phyloP scores from a whole-genome alignment of 371 early-diverging fungal genomes.

The Lichtheimia hyalospora region DNA sequence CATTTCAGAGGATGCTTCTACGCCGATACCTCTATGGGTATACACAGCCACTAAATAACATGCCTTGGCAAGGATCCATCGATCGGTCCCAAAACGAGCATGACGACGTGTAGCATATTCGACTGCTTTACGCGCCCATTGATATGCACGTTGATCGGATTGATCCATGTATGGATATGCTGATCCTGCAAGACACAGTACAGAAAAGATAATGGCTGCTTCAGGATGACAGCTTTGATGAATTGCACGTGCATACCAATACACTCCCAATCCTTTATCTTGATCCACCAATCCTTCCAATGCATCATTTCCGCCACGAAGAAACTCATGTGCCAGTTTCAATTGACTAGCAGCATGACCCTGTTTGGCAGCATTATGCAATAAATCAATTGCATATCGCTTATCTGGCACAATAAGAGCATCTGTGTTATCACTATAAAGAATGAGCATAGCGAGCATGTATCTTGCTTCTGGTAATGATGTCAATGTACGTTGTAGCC shows the following conservation, averaged over 20 bases:
- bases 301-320: slow-evolving; percentile 68
- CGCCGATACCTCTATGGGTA: slow-evolving; percentile 70
- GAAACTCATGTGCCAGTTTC: slow-evolving; percentile 90
- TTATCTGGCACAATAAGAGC: slow-evolving; percentile 49
- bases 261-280: slow-evolving; percentile 84
- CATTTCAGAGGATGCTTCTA: slow-evolving; percentile 10
- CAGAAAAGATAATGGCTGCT: slow-evolving; percentile 79
- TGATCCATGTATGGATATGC: slow-evolving; percentile 64
- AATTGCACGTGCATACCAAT: slow-evolving; percentile 93
- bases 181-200: slow-evolving; percentile 86
- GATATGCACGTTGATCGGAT: slow-evolving; percentile 80
- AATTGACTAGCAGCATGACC: slow-evolving; percentile 91
- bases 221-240: slow-evolving; percentile 73
- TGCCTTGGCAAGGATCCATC: slow-evolving; percentile 62
- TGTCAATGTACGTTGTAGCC: slow-evolving; percentile 84
- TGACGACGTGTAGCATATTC: slow-evolving; percentile 33
- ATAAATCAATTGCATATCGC: slow-evolving; percentile 83
- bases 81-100: slow-evolving; percentile 31
- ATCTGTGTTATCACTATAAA: no score
- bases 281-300: slow-evolving; percentile 55
- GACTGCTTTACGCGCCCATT: slow-evolving; percentile 87
- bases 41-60: slow-evolving; percentile 79
- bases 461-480: slow-evolving; percentile 86
- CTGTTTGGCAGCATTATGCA: slow-evolving; percentile 83
- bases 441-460: slow-evolving; percentile 66